Conservation (phyloP, 352 stramenopile genomes). For the Phytophthora niederhauseri region DNA sequence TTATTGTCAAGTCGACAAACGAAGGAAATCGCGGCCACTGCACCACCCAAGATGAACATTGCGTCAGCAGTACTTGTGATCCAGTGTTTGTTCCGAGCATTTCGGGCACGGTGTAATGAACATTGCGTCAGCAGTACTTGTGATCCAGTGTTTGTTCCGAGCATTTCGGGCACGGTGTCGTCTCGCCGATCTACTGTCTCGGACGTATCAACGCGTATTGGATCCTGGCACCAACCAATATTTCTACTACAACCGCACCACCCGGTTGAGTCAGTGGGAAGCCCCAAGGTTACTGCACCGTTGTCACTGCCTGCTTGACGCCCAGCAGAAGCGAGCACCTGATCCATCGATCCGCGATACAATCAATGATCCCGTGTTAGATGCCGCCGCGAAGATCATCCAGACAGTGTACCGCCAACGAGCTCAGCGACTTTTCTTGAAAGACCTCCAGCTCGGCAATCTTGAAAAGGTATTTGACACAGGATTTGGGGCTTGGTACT, state of each 20-base stretch:
- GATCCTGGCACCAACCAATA: constrained; percentile 41
- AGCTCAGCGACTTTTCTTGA: constrained; percentile 39
- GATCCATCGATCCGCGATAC: background rate
- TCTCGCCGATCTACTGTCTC: constrained; percentile 33
- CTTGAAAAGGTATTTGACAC: constrained; percentile 53
- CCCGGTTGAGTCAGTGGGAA: constrained; percentile 43
- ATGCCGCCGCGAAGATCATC: constrained; percentile 41
- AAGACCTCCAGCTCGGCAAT: constrained; percentile 40
- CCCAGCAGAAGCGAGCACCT: background rate
- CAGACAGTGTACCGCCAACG: constrained; percentile 46
- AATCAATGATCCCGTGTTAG: constrained; percentile 6
- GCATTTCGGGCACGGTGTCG: constrained; percentile 28
- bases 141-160: constrained; percentile 41
- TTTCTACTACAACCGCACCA: constrained; percentile 58
- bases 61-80: no score
- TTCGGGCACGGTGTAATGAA: no score
- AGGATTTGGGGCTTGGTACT: constrained; percentile 56
- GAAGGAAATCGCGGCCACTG: background rate
- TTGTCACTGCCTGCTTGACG: constrained; percentile 5
- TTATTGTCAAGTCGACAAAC: background rate
- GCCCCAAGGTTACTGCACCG: constrained; percentile 33
- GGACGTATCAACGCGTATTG: constrained; percentile 39
- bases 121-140: constrained; percentile 20
- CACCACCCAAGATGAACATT: background rate
- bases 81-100: no score